These are phyloP conservation scores for Lumnitzera racemosa DNA, from an alignment of 345 rosid genomes.

Conservation along the genomic window DNA sequence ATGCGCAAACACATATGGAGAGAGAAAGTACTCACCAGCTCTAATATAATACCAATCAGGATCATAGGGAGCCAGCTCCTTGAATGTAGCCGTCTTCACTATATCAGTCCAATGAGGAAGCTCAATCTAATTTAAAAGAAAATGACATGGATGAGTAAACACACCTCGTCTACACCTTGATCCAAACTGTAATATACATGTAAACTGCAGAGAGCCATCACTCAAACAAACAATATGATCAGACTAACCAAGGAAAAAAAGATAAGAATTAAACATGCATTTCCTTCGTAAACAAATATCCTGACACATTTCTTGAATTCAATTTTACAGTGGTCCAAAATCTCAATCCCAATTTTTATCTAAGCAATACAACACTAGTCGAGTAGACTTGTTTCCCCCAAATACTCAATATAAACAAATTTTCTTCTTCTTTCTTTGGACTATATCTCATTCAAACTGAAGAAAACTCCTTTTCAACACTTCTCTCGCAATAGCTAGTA, in stretches of 20 bases:
- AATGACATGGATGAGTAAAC: background rate
- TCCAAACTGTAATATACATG: background rate
- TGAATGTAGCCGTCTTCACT: slow-evolving; percentile 57
- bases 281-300: background rate
- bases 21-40: slow-evolving; percentile 31
- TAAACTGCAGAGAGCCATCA: background rate
- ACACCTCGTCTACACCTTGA: background rate
- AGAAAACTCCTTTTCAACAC: no score
- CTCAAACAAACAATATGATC: background rate
- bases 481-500: no score
- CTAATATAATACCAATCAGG: slow-evolving; percentile 67
- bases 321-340: no score
- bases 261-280: background rate
- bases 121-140: slow-evolving; percentile 32
- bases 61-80: slow-evolving; percentile 73
- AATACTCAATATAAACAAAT: no score
- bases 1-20: background rate
- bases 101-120: slow-evolving; percentile 66
- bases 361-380: no score
- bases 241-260: background rate
- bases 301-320: no score
- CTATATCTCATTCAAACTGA: no score
- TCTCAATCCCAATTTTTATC: no score
- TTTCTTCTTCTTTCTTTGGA: no score
- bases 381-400: no score